Base-by-base conservation (phyloP, 495 filamentous ascomycete genomes). In the Aspergillus asperescens region DNA sequence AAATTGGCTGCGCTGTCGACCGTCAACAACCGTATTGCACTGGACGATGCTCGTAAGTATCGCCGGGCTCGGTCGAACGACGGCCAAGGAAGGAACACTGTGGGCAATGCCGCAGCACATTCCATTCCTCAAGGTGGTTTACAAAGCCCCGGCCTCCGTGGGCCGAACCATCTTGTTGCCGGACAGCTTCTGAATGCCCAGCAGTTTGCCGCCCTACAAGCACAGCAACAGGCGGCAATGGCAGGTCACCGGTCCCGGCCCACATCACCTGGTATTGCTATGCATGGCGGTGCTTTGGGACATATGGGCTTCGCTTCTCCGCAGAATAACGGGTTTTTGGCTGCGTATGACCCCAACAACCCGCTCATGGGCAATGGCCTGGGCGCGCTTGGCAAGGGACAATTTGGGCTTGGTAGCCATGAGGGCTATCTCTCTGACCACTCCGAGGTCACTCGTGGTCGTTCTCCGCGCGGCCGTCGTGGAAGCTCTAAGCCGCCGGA, bases 401-500 rank as follows among this genome's bases (percentile, higher is more conserved):
- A 90, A 52, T 90, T 92, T 56, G 84, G 88, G 2, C 60, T 81
- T 7, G 79, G 81, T 44, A 75, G 80, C 71, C 71, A 80, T 53
- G 90, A 92, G 68, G 93, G 94, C 38, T 97, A 97, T 70, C 77
- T 95, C 35, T 96, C 91, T 18, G 93, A 98, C 66, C 89, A 95
- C 61, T 91, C 90, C 9, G 91, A 94, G 56, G 85, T 93, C 67
- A 78, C 80, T 34, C 87, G 93, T 43, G 94, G 94, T 42, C 83
- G 93, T 37, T 96, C 91, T 49, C 94, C 93, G 49, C 84, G 93
- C 61, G 93, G 93, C 63, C 82, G 92, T 48, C 81, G 93, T 61
- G 93, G 94, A 57, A 96, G 86, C 72, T 95, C 89, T 35, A 96
- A 96, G 79, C 93, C 93, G 27, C 93, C 93, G 34, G 93, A 98